These are phyloP conservation scores for Hyphodiscus sp. DNA, from an alignment of 2,329 filamentous ascomycete genomes.

Conservation along the genomic window DNA sequence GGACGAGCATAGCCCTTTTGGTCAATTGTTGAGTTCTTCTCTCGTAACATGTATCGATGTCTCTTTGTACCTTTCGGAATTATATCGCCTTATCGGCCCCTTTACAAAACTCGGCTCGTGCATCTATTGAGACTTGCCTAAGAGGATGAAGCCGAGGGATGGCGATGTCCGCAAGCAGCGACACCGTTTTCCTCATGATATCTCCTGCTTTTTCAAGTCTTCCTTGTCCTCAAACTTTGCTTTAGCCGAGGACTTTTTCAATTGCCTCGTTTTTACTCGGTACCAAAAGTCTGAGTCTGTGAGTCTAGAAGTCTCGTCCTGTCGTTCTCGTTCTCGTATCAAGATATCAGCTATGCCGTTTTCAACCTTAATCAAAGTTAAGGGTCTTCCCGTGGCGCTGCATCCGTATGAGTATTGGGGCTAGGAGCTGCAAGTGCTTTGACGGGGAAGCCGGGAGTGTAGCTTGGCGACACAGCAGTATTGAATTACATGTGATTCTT, in stretches of 20 bases:
- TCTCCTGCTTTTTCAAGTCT: too few relatives aligned
- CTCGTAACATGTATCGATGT: background rate
- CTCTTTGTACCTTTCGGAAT: background rate
- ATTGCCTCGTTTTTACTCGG: too few relatives aligned
- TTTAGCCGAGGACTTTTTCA: too few relatives aligned
- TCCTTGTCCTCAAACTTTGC: too few relatives aligned
- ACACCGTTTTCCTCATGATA: too few relatives aligned
- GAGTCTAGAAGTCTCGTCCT: background rate
- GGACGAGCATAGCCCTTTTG: background rate
- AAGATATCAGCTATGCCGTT: background rate
- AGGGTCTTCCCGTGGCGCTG: background rate
- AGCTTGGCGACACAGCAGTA: background rate
- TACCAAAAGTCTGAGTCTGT: too few relatives aligned
- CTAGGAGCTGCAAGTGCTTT: background rate
- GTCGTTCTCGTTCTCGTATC: background rate
- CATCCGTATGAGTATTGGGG: background rate
- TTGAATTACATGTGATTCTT: background rate
- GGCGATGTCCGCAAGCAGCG: too few relatives aligned
- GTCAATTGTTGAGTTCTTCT: background rate
- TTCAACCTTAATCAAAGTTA: background rate
- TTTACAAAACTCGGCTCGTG: background rate
- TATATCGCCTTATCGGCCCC: background rate
- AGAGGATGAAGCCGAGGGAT: too few relatives aligned
- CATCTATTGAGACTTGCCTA: too few relatives aligned
- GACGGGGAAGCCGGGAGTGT: background rate